Evolutionary conservation across 495 filamentous ascomycete genomes (phyloP), one percentile per base, ranked within the genome.

Genomic region (Xylaria grammica): DNA sequence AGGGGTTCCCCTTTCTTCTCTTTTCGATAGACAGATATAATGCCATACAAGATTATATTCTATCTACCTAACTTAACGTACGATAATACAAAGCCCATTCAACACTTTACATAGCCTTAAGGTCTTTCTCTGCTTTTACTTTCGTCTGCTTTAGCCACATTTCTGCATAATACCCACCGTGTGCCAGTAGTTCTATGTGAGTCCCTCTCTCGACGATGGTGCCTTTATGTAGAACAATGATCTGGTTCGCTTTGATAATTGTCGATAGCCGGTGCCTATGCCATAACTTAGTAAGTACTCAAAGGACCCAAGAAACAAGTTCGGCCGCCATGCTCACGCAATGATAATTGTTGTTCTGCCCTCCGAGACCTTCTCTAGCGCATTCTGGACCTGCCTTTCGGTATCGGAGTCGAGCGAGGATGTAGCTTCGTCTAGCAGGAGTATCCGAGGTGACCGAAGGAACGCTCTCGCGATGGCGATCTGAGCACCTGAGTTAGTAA

Each of bases 141-240:
- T 80, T 70, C 13, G 4, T 90, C 68, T 94, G 91, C 72, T 92
- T 92, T 62, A 82, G 81, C 91, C 91, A 94, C 91, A 94, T 94
- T 68, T 80, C 87, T 20, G 87, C 84, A 66, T 94, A 94, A n/a
- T 86, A 80, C 15, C 89, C 90, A 34, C 86, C 86, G 67, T 81
- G 69, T 4, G 80, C 84, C 11, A 94, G 77, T 4, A 94, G 78
- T 58, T 93, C 85, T 24, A 89, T 82, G 67, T 94, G 91, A 5
- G 86, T 92, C 15, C 91, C 91, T 6, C 80, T 78, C 75, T 95
- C 91, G 1, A 79, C 81, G 19, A 95, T 89, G 62, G 80, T 81
- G 11, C 91, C 91, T 51, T 87, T 82, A 63, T 89, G 83, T 20
- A 95, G 74, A 19, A 92, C 90, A 22, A 94, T 75, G 60, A 95